These are phyloP conservation scores for Colletotrichum sp. DNA, from an alignment of 2,329 filamentous ascomycete species.

Conservation along the genomic window DNA sequence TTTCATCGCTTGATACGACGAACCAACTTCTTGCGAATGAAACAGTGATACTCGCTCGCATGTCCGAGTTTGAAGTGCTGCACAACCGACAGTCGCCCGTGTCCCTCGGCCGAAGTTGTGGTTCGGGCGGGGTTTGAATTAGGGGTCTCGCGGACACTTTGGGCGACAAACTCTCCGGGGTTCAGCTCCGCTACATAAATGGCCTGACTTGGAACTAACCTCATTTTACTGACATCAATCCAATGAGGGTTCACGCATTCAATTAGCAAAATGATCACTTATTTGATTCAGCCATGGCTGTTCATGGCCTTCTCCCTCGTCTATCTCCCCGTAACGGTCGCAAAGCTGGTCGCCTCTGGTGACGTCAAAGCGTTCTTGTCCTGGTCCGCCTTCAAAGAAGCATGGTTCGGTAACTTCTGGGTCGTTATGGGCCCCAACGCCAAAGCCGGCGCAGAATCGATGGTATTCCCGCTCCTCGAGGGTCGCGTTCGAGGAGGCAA, in stretches of 20 bases:
- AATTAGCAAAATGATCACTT: background rate
- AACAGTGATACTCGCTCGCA: background rate
- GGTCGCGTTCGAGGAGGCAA: slow-evolving; percentile 37
- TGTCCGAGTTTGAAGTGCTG: background rate
- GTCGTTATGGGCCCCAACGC: slow-evolving; percentile 43
- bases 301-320: slow-evolving; percentile 47
- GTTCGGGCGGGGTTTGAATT: background rate
- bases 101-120: background rate
- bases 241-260: rapidly evolving
- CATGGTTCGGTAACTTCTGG: slow-evolving; percentile 64
- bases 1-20: background rate
- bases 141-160: background rate
- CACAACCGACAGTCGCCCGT: background rate
- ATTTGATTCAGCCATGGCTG: slow-evolving; percentile 39
- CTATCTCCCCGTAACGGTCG: slow-evolving; percentile 50
- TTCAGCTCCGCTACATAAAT: background rate
- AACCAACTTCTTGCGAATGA: background rate
- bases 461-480: slow-evolving; percentile 51
- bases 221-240: rapidly evolving
- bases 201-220: background rate
- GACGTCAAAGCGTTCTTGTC: slow-evolving; percentile 35
- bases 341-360: slow-evolving; percentile 33
- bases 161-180: background rate
- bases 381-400: slow-evolving; percentile 34
- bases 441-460: slow-evolving; percentile 24